A percentile compares a stretch with the other conserved stretches of the same genome.
Evolutionary conservation across 805 yeast species (phyloP).

Genomic region (Candida insectorum): DNA sequence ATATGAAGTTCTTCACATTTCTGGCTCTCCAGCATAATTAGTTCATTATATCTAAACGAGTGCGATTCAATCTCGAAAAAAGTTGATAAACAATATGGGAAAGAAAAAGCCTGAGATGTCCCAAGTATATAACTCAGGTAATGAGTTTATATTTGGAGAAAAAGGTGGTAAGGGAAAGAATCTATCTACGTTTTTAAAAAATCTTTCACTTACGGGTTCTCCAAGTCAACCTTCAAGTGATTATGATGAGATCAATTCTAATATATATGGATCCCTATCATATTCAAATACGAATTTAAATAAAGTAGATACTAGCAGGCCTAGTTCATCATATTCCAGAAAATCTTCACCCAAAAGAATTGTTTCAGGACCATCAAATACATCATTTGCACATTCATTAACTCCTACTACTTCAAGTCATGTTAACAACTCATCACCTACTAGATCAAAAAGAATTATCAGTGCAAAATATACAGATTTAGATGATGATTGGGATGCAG

Average conservation of each 20-base stretch:
- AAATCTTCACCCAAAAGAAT: slow-evolving; percentile 8
- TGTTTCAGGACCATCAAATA: slow-evolving; percentile 9
- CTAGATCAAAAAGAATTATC: slow-evolving; percentile 8
- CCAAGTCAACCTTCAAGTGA: slow-evolving; percentile 10
- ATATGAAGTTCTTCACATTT: too few species aligned
- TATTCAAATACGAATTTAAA: slow-evolving; percentile 11
- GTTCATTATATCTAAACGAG: too few species aligned
- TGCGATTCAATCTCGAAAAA: too few species aligned
- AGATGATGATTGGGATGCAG: slow-evolving; percentile 91
- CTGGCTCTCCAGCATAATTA: too few species aligned
- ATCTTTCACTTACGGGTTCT: slow-evolving; percentile 36
- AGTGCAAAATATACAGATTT: slow-evolving; percentile 55
- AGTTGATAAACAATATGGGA: too few species aligned
- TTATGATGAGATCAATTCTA: slow-evolving; percentile 29
- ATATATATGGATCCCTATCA: slow-evolving; percentile 36
- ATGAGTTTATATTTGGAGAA: slow-evolving; percentile 66
- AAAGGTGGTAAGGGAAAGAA: slow-evolving; percentile 66
- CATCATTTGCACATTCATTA: slow-evolving; percentile 6
- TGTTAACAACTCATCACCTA: slow-evolving; percentile 6
- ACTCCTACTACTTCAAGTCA: slow-evolving; percentile 11
- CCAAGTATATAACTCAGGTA: slow-evolving; percentile 38
- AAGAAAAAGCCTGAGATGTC: slow-evolving; percentile 44
- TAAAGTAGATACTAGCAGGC: slow-evolving; percentile 4
- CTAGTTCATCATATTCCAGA: slow-evolving; percentile 3
- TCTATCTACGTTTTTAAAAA: slow-evolving; percentile 48